Base-by-base conservation (phyloP, 192 early-diverging fungal genomes). In the Podila minutissima region DNA sequence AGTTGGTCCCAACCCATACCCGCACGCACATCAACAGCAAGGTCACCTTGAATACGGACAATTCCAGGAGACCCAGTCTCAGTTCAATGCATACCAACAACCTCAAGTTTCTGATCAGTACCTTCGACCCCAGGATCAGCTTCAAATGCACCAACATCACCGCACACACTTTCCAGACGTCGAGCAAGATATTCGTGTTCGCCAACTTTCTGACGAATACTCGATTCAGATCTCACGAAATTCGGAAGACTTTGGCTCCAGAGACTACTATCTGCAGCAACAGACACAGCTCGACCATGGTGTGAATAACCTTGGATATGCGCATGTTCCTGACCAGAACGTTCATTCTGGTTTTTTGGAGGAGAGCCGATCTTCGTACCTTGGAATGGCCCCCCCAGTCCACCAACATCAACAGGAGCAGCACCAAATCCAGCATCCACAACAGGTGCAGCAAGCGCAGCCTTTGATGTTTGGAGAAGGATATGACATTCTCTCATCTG, bases 201-300 rank as follows among this genome's bases (percentile, higher is more conserved):
- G 67, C 9, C 77, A 81, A 61, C 65, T 72, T 41, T 81, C 77
- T 9, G 77, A 72, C 24, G 77, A 81, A 48, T 73, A 72, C 28
- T 67, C 67, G 41, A 72, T 81, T 55, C 77, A 81, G 37, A 81
- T 81, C 49, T 71, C 77, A 2, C 70, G 77, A 15, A 73, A 69
- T 24, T 81, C 77, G 2, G 77, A 81, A 46, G 77, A 81, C 33
- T n/a, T 29, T 63, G 62, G 62, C 22, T n/a, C 31, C 35, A 38
- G 62, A 9, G 75, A 69, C 17, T 67, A 57, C 33, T 29, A 55
- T 10, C 58, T 60, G 26, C 64, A 67, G 17, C 69, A 79, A 29
- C 75, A 67, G 28, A 61, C 71, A 58, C 60, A 53, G 8, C 53
- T 24, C 24, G 53, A 55, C 24, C 53, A 55, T 0, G 50, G 50